phyloP scores from a whole-genome alignment of 176 grass and related monocot species.

The Puccinellia tenuiflora region DNA sequence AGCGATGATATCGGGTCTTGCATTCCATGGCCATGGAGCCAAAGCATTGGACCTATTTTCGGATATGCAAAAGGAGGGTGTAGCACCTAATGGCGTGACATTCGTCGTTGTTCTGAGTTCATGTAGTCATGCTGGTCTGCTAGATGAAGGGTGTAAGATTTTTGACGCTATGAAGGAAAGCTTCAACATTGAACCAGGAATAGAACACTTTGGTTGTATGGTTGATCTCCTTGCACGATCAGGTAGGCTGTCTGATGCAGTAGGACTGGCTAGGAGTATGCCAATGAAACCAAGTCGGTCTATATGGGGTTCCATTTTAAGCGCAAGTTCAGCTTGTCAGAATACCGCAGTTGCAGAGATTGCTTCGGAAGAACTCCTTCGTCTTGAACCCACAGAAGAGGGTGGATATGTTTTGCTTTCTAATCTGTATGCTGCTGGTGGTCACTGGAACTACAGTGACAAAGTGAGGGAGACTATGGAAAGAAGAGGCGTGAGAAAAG shows the following conservation, averaged over 20 bases:
- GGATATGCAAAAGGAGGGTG: constrained; percentile 28
- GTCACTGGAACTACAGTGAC: constrained; percentile 41
- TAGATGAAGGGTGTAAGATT: constrained; percentile 40
- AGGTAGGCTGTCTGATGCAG: constrained; percentile 38
- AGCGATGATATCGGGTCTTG: constrained; percentile 47
- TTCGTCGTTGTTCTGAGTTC: constrained; percentile 47
- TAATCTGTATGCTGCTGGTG: constrained; percentile 49
- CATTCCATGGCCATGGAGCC: constrained; percentile 34
- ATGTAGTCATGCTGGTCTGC: constrained; percentile 42
- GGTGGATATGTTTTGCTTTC: constrained; percentile 57
- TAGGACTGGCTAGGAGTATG: constrained; percentile 38
- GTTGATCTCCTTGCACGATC: constrained; percentile 52
- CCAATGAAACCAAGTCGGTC: constrained; percentile 49
- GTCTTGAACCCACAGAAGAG: constrained; percentile 46
- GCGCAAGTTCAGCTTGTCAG: constrained; percentile 29
- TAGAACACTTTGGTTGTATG: constrained; percentile 49
- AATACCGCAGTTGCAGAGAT: constrained; percentile 42
- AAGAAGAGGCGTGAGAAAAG: constrained; percentile 43
- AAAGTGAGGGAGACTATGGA: constrained; percentile 46
- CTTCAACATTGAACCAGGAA: constrained; percentile 32
- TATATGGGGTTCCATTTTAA: constrained; percentile 64
- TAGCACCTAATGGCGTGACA: constrained; percentile 28
- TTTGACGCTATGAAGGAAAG: constrained; percentile 43
- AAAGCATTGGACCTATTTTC: constrained; percentile 22
- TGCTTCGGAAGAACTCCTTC: constrained; percentile 39